Conservation (phyloP, 2,329 filamentous ascomycete genomes). For the Colletotrichum tropicicola region DNA sequence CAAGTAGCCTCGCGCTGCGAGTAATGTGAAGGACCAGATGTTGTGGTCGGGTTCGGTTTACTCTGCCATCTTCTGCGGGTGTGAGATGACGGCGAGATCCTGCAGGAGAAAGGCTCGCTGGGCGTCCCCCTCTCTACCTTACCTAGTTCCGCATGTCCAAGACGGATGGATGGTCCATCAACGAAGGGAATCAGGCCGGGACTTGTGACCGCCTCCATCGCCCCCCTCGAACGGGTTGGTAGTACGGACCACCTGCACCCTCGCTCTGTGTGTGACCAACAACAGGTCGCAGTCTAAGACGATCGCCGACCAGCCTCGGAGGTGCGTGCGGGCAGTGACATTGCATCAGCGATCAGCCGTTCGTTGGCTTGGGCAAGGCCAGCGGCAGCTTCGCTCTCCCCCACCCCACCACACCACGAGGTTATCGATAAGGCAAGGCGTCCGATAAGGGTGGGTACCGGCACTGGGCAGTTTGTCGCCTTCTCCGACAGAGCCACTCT, state of each 20-base stretch:
- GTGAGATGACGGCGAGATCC: not conserved
- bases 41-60: not conserved
- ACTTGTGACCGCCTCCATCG: no score
- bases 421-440: slow-evolving; percentile 1
- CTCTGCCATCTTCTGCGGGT: not conserved
- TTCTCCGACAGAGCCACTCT: no score
- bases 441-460: no score
- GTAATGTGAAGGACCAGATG: not conserved
- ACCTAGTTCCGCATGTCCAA: no score
- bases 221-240: not conserved
- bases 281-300: not conserved
- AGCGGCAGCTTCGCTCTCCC: not conserved
- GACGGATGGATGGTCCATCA: no score
- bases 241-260: not conserved
- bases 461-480: no score
- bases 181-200: no score
- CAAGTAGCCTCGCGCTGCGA: not conserved
- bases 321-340: not conserved
- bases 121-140: no score
- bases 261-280: not conserved
- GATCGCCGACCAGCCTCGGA: no score
- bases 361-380: not conserved
- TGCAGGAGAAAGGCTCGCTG: no score
- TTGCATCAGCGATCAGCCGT: not conserved
- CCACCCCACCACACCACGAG: not conserved